A percentile compares a stretch with the other conserved stretches of the same genome.
These are phyloP conservation scores for Fusarium vanettenii DNA, from an alignment of 2,329 filamentous ascomycete genomes.

Conservation along the genomic window DNA sequence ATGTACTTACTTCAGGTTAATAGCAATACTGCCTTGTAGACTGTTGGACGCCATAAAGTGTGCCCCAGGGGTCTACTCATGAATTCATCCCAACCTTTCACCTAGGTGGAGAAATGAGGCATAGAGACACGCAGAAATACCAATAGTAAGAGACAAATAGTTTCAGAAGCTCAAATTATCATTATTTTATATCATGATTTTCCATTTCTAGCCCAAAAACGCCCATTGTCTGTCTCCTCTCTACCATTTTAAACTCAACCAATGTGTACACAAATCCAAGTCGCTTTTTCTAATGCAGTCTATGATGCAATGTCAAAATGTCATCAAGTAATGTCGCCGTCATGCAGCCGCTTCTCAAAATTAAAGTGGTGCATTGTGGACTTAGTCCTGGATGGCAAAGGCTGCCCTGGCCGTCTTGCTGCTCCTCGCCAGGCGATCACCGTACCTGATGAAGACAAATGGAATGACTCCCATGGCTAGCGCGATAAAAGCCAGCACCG, in stretches of 20 bases:
- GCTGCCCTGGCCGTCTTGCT: slow-evolving; percentile 43
- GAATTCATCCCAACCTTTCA: neutral
- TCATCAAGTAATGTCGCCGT: neutral
- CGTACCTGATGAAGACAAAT: slow-evolving; percentile 48
- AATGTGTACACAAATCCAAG: neutral
- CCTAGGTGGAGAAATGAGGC: neutral
- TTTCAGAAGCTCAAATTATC: neutral
- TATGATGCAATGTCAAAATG: slow-evolving; percentile 2
- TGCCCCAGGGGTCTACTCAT: neutral
- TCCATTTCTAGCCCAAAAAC: neutral
- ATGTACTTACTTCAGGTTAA: neutral
- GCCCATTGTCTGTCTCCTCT: neutral
- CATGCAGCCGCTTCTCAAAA: neutral
- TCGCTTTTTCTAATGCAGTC: neutral
- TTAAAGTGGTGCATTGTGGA: neutral
- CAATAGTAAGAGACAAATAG: neutral
- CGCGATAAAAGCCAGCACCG: slow-evolving; percentile 47
- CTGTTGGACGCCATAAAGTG: neutral
- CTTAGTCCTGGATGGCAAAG: slow-evolving; percentile 32
- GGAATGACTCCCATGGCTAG: slow-evolving; percentile 48
- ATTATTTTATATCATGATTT: neutral
- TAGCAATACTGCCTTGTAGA: neutral
- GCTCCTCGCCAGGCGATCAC: slow-evolving; percentile 43
- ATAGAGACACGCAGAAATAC: neutral
- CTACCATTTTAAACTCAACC: neutral